These are phyloP conservation scores for Samsoniella hepiali DNA, from an alignment of 2,329 filamentous ascomycete species.

Conservation along the genomic window DNA sequence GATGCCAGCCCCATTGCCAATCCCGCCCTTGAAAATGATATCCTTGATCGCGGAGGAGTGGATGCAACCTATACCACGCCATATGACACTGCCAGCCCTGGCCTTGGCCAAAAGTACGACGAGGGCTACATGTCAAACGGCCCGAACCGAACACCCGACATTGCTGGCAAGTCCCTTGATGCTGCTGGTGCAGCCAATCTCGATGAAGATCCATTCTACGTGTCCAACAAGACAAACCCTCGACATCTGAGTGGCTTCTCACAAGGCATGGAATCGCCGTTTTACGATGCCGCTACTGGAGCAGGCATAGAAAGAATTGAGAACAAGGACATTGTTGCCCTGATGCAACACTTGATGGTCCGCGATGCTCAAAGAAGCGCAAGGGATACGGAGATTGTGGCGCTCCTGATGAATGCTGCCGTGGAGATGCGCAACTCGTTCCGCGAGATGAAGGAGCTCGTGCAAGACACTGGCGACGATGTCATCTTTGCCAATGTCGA, in stretches of 20 bases:
- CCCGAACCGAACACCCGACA: conserved; percentile 53
- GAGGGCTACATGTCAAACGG: conserved; percentile 88
- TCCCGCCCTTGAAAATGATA: conserved; percentile 48
- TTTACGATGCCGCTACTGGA: conserved; percentile 88
- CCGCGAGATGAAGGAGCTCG: conserved; percentile 89
- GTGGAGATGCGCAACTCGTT: conserved; percentile 97
- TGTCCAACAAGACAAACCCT: conserved; percentile 49
- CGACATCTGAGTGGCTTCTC: conserved; percentile 85
- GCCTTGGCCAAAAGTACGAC: conserved; percentile 62
- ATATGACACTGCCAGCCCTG: conserved; percentile 54
- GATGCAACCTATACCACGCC: conserved; percentile 40
- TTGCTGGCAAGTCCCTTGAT: conserved; percentile 53
- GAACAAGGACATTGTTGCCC: conserved; percentile 90
- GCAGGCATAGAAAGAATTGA: conserved; percentile 87
- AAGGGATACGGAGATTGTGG: conserved; percentile 91
- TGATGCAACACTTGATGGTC: conserved; percentile 98
- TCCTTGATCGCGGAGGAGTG: conserved; percentile 42
- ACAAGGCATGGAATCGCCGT: conserved; percentile 81
- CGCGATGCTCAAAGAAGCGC: conserved; percentile 95
- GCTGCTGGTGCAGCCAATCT: conserved; percentile 52
- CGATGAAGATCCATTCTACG: conserved; percentile 65
- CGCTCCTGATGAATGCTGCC: conserved; percentile 88
- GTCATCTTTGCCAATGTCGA: conserved; percentile 84
- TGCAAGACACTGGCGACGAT: conserved; percentile 79
- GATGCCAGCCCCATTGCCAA: conserved; percentile 61